Evolutionary conservation across 1,139 yeast species (phyloP).

Genomic region (Suhomyces bokatorum): DNA sequence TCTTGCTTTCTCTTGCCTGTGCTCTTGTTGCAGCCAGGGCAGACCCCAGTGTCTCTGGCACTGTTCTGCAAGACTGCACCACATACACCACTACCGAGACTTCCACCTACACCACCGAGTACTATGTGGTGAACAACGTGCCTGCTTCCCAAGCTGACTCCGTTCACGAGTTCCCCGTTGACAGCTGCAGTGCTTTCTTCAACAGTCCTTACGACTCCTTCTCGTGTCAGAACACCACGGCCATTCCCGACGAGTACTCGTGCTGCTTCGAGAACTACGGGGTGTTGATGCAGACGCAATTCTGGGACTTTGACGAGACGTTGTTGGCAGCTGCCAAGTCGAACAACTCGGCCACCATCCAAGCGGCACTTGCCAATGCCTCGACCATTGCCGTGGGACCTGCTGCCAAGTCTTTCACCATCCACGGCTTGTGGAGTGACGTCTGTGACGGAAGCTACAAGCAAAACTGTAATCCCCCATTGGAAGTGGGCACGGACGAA

Average conservation of each 20-base stretch:
- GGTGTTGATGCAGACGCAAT: constrained; percentile 39
- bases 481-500: constrained; percentile 30
- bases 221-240: constrained; percentile 31
- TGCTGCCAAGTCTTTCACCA: constrained; percentile 31
- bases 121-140: constrained; percentile 15
- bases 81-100: constrained; percentile 14
- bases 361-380: constrained; percentile 8
- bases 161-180: constrained; percentile 16
- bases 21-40: constrained; percentile 5
- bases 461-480: constrained; percentile 32
- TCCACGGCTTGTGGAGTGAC: constrained; percentile 47
- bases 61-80: constrained; percentile 7
- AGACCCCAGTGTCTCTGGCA: constrained; percentile 3
- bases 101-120: constrained; percentile 11
- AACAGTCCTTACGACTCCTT: constrained; percentile 19
- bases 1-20: constrained; percentile 8
- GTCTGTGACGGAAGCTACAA: constrained; percentile 39
- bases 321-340: constrained; percentile 19
- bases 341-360: constrained; percentile 14
- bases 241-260: constrained; percentile 23
- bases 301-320: constrained; percentile 40
- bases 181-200: constrained; percentile 16
- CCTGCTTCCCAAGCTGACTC: constrained; percentile 15
- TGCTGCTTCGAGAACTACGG: constrained; percentile 42
- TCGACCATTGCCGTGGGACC: constrained; percentile 13